These are phyloP conservation scores for Trichoderma atroviride DNA, from an alignment of 2,329 filamentous ascomycete genomes.

Conservation along the genomic window DNA sequence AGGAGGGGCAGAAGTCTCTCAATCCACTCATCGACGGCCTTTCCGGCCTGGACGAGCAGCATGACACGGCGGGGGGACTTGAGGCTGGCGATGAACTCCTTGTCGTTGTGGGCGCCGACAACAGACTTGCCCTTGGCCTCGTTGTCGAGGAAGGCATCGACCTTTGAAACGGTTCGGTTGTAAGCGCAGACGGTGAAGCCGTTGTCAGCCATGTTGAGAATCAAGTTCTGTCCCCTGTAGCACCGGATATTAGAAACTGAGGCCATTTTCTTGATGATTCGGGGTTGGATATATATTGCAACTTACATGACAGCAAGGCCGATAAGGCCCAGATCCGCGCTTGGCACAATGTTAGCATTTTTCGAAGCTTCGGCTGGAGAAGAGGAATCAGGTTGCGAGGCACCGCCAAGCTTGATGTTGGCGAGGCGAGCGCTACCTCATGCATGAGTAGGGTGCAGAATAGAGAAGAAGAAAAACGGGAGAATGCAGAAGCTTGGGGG, in stretches of 20 bases:
- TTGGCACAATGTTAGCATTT: conserved; percentile 62
- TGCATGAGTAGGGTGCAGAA: conserved; percentile 42
- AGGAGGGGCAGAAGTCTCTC: conserved; percentile 86
- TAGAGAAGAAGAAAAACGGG: conserved; percentile 18
- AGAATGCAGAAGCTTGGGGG: conserved; percentile 4
- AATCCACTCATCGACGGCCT: conserved; percentile 98
- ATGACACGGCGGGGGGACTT: conserved; percentile 97
- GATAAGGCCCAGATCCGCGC: conserved; percentile 89
- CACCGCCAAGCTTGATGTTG: conserved; percentile 70
- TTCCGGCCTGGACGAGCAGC: conserved; percentile 98
- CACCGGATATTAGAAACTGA: conserved; percentile 27
- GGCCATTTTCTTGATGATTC: conserved; percentile 19
- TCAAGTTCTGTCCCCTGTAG: conserved; percentile 76
- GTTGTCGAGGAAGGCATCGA: conserved; percentile 89
- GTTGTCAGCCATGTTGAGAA: conserved; percentile 86
- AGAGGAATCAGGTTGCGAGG: conserved; percentile 47
- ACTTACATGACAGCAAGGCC: conserved; percentile 87
- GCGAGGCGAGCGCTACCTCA: conserved; percentile 70
- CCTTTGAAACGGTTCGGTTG: conserved; percentile 98
- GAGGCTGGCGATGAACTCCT: conserved; percentile 95
- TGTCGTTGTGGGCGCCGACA: conserved; percentile 86
- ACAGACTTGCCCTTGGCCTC: conserved; percentile 95
- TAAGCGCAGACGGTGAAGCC: conserved; percentile 97
- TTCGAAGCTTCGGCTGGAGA: conserved; percentile 39
- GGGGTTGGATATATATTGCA: not conserved